Base-by-base conservation (phyloP, 208 protist genomes). In the Angomonas ambiguus region DNA sequence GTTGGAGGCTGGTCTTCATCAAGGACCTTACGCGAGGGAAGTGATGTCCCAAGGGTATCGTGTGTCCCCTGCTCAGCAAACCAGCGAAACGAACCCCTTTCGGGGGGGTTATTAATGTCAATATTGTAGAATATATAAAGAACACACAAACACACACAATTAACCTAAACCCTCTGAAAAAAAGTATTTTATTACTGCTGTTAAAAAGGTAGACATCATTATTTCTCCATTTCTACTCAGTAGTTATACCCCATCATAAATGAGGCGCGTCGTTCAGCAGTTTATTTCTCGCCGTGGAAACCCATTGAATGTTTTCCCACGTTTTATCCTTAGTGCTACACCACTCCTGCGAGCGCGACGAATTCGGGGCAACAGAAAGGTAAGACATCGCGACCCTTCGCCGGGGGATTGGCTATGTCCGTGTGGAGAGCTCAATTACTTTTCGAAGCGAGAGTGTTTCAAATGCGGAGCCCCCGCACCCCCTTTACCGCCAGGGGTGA, bases 391-490 rank as follows among this genome's bases (percentile, higher is more conserved):
- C 16, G 90, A 96, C 72, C 74, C 90, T 2, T 63, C 79, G 3
- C 76, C 80, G 55, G 90, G 90, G 11, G 90, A 96, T 34, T 96
- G 90, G 87, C 69, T 90, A 33, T 96, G 90, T 70, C 85, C 90
- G 76, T 96, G 90, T 66, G 90, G 90, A 0, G 87, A 93, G 70
- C 73, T 78, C 27, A 96, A 96, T 65, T 91, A 92, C 74, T 70
- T 79, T 2, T 88, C 85, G 6, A 93, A 91, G 72, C 87, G 90
- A 2, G 87, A 96, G 82, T 96, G 90, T 71, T 96, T 85, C 72
- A 96, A 96, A 76, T 96, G 90, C 67, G 87, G 87, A 24, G 81
- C 90, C 1, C 90, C 90, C 0, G 87, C 90, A 8, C 90, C 90
- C 10, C 90, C 90, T 11, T 82, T 96, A n/a, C 90, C 90, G 0